Evolutionary conservation across 768 basidiomycete genomes (phyloP).

Genomic region (Solioccasus polychromus): DNA sequence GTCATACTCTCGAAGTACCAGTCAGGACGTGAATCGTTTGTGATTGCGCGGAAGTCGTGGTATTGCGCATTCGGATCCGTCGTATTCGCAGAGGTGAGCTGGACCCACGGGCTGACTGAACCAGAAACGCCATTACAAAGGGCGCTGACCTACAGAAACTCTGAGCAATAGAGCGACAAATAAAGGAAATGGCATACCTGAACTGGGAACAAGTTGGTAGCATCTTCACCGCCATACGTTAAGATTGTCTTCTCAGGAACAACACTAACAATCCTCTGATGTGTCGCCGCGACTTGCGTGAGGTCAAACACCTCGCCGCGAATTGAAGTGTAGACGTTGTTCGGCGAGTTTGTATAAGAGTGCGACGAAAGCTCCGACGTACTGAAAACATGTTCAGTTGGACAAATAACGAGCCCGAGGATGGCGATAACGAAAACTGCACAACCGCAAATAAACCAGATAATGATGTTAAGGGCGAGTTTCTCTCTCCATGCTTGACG

Average conservation of each 20-base stretch:
- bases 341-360: conserved; percentile 57
- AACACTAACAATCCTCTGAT: conserved; percentile 66
- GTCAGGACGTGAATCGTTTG: conserved; percentile 89
- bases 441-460: conserved; percentile 90
- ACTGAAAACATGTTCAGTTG: conserved; percentile 90
- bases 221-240: conserved; percentile 76
- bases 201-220: conserved; percentile 86
- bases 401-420: conserved; percentile 87
- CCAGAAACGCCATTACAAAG: conserved; percentile 87
- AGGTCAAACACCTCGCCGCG: conserved; percentile 96
- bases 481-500: conserved; percentile 98
- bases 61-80: conserved; percentile 76
- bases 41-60: conserved; percentile 92
- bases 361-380: conserved; percentile 71
- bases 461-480: conserved; percentile 89
- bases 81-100: conserved; percentile 72
- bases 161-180: background rate
- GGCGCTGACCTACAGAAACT: conserved; percentile 66
- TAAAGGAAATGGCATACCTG: conserved; percentile 51
- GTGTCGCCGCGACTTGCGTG: conserved; percentile 59
- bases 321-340: conserved; percentile 77
- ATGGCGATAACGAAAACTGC: conserved; percentile 92
- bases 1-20: conserved; percentile 99
- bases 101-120: conserved; percentile 79
- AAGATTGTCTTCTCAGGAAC: conserved; percentile 73